Evolutionary conservation across 139 green algal genomes (phyloP).

Genomic region (Picochlorum sp.): DNA sequence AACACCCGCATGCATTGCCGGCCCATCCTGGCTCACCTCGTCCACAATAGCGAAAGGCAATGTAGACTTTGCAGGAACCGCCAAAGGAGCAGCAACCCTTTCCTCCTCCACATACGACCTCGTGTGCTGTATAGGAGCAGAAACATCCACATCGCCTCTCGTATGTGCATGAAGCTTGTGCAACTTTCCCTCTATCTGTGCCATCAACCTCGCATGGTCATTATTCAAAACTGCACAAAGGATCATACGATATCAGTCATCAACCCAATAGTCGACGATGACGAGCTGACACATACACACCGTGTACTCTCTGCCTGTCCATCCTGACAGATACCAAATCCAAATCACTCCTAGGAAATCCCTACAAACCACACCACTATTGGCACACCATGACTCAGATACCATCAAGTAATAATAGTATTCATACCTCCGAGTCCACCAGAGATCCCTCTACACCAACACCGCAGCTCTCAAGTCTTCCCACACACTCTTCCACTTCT

Average conservation of each 20-base stretch:
- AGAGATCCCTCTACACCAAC: conserved; percentile 45
- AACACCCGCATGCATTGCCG: conserved; percentile 54
- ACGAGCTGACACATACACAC: conserved; percentile 25
- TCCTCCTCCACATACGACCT: not conserved
- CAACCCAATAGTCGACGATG: not conserved
- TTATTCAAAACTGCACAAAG: conserved; percentile 54
- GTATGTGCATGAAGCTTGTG: conserved; percentile 45
- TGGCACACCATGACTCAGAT: not conserved
- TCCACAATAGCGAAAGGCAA: conserved; percentile 70
- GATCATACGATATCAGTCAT: too few species aligned
- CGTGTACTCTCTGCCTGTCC: conserved; percentile 52
- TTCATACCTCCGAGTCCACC: conserved; percentile 55
- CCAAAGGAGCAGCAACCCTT: not conserved
- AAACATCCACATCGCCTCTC: conserved; percentile 10
- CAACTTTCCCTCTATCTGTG: conserved; percentile 50
- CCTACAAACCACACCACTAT: conserved; percentile 39
- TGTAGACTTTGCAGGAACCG: not conserved
- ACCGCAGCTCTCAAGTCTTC: conserved; percentile 41
- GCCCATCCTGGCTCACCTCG: conserved; percentile 52
- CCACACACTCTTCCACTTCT: conserved; percentile 34
- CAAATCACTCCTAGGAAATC: conserved; percentile 68
- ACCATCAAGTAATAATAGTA: not conserved
- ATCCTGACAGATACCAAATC: conserved; percentile 53
- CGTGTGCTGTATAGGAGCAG: not conserved
- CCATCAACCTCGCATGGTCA: conserved; percentile 64